Conservation (phyloP, 768 basidiomycete species). For the Mycena kentingensis region DNA sequence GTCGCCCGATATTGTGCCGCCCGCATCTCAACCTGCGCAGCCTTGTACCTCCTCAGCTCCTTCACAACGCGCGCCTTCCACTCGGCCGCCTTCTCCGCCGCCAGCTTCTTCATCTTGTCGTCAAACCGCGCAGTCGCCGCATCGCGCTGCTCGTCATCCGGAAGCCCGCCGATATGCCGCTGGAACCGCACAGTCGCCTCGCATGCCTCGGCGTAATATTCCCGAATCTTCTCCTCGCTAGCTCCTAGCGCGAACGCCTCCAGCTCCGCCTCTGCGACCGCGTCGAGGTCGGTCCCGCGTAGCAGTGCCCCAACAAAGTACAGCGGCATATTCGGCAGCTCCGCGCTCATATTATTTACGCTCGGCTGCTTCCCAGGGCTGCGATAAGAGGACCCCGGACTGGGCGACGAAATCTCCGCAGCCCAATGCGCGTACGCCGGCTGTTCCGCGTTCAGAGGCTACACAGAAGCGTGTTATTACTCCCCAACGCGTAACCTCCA, state of each 20-base stretch:
- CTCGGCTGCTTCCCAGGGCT: slow-evolving; percentile 2
- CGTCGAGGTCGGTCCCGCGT: slow-evolving; percentile 21
- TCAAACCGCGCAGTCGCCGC: slow-evolving; percentile 13
- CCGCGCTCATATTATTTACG: slow-evolving; percentile 6
- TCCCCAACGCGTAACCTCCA: neutral
- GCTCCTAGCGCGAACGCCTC: slow-evolving; percentile 13
- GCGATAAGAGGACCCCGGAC: slow-evolving; percentile 5
- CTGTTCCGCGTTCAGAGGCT: neutral
- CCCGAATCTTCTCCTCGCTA: slow-evolving; percentile 21
- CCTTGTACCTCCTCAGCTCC: slow-evolving; percentile 19
- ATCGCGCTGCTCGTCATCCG: slow-evolving; percentile 7
- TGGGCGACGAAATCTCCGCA: slow-evolving; percentile 1
- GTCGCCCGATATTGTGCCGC: slow-evolving; percentile 9
- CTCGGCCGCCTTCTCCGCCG: slow-evolving; percentile 16
- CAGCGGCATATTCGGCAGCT: slow-evolving; percentile 18
- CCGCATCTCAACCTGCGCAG: slow-evolving; percentile 8
- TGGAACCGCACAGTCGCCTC: slow-evolving; percentile 22
- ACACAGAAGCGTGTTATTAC: too few relatives aligned
- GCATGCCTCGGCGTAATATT: slow-evolving; percentile 20
- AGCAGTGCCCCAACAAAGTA: slow-evolving; percentile 20
- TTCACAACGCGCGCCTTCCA: slow-evolving; percentile 19
- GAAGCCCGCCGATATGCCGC: slow-evolving; percentile 4
- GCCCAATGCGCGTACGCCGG: slow-evolving; percentile 20
- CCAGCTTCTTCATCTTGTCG: slow-evolving; percentile 15
- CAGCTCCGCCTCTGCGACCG: slow-evolving; percentile 14